phyloP scores from a whole-genome alignment of 306 rosid species.

The Abrus precatorius region DNA sequence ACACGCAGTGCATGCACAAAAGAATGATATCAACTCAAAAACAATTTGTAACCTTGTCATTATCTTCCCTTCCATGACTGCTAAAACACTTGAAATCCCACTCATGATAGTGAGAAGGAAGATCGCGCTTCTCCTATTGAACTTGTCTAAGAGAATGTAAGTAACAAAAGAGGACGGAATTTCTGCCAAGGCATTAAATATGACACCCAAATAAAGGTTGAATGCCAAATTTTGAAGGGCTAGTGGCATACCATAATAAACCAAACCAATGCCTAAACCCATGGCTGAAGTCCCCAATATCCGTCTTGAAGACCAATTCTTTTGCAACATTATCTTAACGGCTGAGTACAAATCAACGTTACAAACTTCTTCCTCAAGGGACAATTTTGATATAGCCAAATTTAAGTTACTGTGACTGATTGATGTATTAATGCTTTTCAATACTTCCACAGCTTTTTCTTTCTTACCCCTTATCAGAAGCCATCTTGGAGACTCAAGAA shows the following conservation, averaged over 20 bases:
- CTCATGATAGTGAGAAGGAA: slow-evolving; percentile 4
- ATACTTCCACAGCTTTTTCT: slow-evolving; percentile 26
- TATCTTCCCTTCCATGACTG: not conserved
- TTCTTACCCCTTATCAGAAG: slow-evolving; percentile 34
- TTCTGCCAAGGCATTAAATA: slow-evolving; percentile 23
- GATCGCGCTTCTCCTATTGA: slow-evolving; percentile 20
- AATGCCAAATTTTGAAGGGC: slow-evolving; percentile 13
- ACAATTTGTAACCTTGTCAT: not conserved
- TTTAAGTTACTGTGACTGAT: not conserved
- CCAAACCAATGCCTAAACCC: slow-evolving; percentile 25
- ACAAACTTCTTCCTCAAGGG: slow-evolving; percentile 13
- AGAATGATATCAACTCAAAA: slow-evolving; percentile 16
- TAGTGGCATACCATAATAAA: slow-evolving; percentile 37
- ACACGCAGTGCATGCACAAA: slow-evolving; percentile 3
- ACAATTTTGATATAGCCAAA: slow-evolving; percentile 2
- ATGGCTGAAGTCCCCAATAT: not conserved
- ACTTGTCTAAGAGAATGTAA: not conserved
- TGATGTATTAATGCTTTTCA: slow-evolving; percentile 14
- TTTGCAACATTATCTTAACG: slow-evolving; percentile 20
- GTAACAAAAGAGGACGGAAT: not conserved
- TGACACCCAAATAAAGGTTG: slow-evolving; percentile 31
- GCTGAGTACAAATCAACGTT: slow-evolving; percentile 3
- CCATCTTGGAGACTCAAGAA: slow-evolving; percentile 38
- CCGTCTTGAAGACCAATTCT: slow-evolving; percentile 24
- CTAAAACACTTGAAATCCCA: slow-evolving; percentile 19